Evolutionary conservation across 2,329 filamentous ascomycete species (phyloP).

Genomic region (Botrytis byssoidea): DNA sequence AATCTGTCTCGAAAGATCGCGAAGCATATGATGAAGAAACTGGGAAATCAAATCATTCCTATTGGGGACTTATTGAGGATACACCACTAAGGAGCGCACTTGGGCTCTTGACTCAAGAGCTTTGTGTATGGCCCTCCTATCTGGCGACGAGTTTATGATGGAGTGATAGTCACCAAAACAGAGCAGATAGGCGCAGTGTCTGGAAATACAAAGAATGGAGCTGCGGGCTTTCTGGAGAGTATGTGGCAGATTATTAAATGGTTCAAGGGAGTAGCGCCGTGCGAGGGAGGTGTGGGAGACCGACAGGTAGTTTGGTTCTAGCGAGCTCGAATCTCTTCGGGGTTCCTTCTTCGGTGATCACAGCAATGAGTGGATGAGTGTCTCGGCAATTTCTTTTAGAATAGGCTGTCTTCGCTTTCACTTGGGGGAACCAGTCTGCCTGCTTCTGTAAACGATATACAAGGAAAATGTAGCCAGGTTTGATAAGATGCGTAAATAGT

Average conservation of each 20-base stretch:
- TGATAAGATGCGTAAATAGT: neutral
- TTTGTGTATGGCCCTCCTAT: neutral
- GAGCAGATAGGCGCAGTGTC: no score
- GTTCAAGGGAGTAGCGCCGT: neutral
- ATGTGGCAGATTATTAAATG: neutral
- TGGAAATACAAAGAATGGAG: neutral
- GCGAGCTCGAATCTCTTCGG: neutral
- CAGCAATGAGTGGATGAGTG: neutral
- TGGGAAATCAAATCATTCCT: neutral
- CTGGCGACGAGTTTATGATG: neutral
- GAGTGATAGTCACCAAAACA: neutral
- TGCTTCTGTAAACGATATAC: neutral
- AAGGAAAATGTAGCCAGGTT: neutral
- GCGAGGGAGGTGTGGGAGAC: neutral
- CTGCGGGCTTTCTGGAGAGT: neutral
- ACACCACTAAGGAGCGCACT: neutral
- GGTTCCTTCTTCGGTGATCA: neutral
- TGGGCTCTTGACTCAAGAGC: neutral
- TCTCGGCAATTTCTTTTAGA: neutral
- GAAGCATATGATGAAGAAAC: neutral
- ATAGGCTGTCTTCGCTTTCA: neutral
- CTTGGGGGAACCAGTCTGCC: neutral
- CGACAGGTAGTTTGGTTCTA: neutral
- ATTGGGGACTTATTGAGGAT: neutral
- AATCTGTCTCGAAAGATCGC: neutral